Base-by-base conservation (phyloP, 2,329 filamentous ascomycete genomes). In the Aphanocladium album region DNA sequence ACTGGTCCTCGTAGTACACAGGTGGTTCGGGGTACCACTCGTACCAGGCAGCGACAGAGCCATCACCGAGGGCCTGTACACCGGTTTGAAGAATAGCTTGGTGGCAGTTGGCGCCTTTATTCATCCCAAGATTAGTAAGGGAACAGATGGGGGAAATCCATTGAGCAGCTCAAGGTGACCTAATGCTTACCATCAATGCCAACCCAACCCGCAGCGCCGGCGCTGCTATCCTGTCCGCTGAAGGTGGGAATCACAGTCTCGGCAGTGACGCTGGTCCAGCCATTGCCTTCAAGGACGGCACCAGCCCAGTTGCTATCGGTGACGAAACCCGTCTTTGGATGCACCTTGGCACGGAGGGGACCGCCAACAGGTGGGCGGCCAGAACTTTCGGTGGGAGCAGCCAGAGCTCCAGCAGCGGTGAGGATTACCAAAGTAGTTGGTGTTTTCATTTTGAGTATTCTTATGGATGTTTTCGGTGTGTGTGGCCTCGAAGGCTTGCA, bases 11-110 rank as follows among this genome's bases (percentile, higher is more conserved):
- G 51, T 61, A 52, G 25, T 45, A 33, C 6, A 45, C 45, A n/a
- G 33, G 52, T 4, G 16, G 16, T 1, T 46, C 5, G 14, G 46
- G 35, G 43, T 35, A 52, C 59, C 53, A 51, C 52, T 61, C 59
- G 37, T 50, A 37, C 51, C 59, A 52, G 30, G 46, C 45, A 1
- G 25, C 12, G 17, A 61, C 45, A 46, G 57, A 61, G 33, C 65
- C 66, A 54, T 72, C 60, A 50, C 73, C 68, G 27, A 68, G 69
- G 64, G 74, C 75, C 61, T 76, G 74, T 58, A 77, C 65, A 33
- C 75, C 76, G 4, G 74, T 72, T 64, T 76, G 74, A 2, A 77
- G 68, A 37, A 76, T 74, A 12, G 73, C 72, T 9, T 62, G 63
- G 23, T 61, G 63, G 47, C 47, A 50, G 14, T 33, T 8, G 25